Base-by-base conservation (phyloP, 177 flowering plant genomes). In the Vitis hybrid region DNA sequence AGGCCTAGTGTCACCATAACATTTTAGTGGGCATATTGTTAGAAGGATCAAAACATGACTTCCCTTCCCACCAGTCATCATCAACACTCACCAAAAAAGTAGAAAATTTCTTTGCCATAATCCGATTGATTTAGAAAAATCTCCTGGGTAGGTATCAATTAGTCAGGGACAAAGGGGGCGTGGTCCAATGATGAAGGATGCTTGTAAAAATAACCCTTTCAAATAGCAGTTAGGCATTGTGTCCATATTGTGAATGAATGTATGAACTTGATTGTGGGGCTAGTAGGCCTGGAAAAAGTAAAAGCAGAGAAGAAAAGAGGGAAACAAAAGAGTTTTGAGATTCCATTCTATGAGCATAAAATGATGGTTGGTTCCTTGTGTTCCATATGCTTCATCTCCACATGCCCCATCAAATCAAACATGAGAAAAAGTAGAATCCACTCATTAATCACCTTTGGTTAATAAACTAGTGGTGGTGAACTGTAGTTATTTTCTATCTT, bases 321-420 rank as follows among this genome's bases (percentile, higher is more conserved):
- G 2, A 15, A 66, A 19, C 11, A 58, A 11, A 48, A 48, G 56
- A 7, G 21, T n/a, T 13, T 2, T 39, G 55, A 48, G 67, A 63
- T 71, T 71, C 74, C 68, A 71, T 71, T 71, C 74, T 57, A 7
- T 71, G 17, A 64, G 62, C 62, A 56, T 32, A 64, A 5, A 69
- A 14, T 71, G 30, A 49, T 30, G 64, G 64, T 70, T 30, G 64
- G 64, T 70, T 70, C 68, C 15, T 71, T 70, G 68, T 56, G 73
- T 64, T 63, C 62, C 19, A 57, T 68, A 64, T 65, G 68, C 63
- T 18, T 70, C 54, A 55, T 4, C 68, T 65, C 19, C 30, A 48
- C 30, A 62, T 62, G 67, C 23, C 60, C 19, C 45, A 18, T 56
- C 56, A 63, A 56, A 64, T 64, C 60, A 64, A 55, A 23, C 62